These are phyloP conservation scores for Acmispon strigosus DNA, from an alignment of 306 rosid species.

Conservation along the genomic window DNA sequence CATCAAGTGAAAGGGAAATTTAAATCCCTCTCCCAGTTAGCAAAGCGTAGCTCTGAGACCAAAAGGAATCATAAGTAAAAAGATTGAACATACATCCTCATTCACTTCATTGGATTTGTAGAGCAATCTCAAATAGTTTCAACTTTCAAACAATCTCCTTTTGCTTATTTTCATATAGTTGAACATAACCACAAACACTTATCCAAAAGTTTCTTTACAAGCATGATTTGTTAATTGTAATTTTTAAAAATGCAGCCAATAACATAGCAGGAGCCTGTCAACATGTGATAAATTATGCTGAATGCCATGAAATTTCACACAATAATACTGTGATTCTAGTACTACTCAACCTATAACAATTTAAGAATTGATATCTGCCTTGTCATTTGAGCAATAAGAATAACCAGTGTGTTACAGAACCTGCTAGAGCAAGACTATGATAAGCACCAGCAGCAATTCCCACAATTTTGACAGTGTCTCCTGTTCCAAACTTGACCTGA, in stretches of 20 bases:
- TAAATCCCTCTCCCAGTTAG: neutral
- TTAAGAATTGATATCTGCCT: neutral
- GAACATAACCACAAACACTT: neutral
- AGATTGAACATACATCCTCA: neutral
- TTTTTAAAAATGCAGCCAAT: neutral
- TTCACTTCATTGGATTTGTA: neutral
- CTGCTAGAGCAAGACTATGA: constrained; percentile 85
- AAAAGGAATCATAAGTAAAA: neutral
- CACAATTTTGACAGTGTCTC: constrained; percentile 34
- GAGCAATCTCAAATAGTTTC: neutral
- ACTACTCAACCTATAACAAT: neutral
- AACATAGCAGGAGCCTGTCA: neutral
- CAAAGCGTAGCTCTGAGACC: neutral
- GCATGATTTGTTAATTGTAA: neutral
- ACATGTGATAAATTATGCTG: neutral
- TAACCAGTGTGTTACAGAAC: constrained; percentile 23
- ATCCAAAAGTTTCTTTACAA: neutral
- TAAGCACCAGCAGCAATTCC: constrained; percentile 88
- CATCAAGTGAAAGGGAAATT: neutral
- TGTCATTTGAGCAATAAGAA: neutral
- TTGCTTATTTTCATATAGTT: neutral
- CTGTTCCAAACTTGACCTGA: constrained; percentile 38
- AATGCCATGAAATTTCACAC: neutral
- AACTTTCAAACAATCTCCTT: neutral
- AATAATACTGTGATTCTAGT: neutral